Conservation (phyloP, 2,329 filamentous ascomycete species). For the Cadophora malorum region DNA sequence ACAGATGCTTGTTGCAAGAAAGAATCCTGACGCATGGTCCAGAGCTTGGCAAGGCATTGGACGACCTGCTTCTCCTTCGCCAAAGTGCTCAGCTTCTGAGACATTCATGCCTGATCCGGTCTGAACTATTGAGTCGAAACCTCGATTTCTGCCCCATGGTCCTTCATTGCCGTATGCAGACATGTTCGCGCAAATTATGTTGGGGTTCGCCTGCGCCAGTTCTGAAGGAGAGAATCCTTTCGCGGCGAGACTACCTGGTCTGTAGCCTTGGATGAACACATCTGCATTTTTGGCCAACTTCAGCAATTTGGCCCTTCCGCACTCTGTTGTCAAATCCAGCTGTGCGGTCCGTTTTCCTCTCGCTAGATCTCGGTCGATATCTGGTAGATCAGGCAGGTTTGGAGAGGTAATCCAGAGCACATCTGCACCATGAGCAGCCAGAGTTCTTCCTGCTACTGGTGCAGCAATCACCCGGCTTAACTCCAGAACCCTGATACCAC, state of each 20-base stretch:
- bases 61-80: not conserved
- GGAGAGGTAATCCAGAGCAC: conserved; percentile 1
- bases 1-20: not conserved
- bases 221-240: conserved; percentile 2
- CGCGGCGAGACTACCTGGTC: not conserved
- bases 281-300: not conserved
- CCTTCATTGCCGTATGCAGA: not conserved
- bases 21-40: not conserved
- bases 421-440: conserved; percentile 5
- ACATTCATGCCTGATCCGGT: conserved; percentile 4
- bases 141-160: not conserved
- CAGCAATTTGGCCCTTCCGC: not conserved
- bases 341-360: not conserved
- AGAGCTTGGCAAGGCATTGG: conserved; percentile 7
- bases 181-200: not conserved
- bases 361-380: not conserved
- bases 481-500: not conserved
- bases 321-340: not conserved
- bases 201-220: not conserved
- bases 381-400: not conserved
- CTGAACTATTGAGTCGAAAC: not conserved
- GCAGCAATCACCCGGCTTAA: conserved; percentile 10
- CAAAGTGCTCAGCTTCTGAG: conserved; percentile 11
- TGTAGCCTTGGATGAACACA: conserved; percentile 10
- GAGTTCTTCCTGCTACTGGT: conserved; percentile 4